Evolutionary conservation across 352 stramenopile genomes (phyloP).

Genomic region (Globisporangium sylvaticum): DNA sequence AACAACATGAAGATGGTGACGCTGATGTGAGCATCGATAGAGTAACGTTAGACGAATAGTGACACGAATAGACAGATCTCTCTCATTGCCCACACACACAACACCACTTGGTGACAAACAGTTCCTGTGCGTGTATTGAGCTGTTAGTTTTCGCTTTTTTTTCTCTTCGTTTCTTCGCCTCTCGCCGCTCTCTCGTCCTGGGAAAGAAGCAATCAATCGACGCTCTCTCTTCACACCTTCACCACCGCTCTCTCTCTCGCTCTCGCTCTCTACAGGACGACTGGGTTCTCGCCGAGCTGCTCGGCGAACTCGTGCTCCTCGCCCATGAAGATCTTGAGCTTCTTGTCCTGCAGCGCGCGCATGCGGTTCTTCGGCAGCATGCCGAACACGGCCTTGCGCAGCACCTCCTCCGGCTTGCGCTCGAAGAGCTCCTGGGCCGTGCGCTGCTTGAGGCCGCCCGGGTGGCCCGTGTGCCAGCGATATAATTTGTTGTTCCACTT

Average conservation of each 20-base stretch:
- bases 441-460: constrained; percentile 94
- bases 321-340: constrained; percentile 96
- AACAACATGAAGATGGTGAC: background rate
- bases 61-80: too few relatives aligned
- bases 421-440: constrained; percentile 93
- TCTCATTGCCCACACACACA: background rate
- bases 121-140: constrained; percentile 6
- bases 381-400: constrained; percentile 94
- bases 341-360: constrained; percentile 91
- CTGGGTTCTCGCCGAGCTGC: constrained; percentile 85
- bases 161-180: background rate
- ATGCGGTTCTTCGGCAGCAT: constrained; percentile 99
- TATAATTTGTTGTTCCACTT: constrained; percentile 98
- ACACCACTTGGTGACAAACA: constrained; percentile 2
- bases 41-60: background rate
- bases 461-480: constrained; percentile 97
- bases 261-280: constrained; percentile 54
- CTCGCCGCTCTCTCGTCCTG: background rate
- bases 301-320: constrained; percentile 89
- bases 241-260: background rate
- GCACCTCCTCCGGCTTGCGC: constrained; percentile 93
- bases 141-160: background rate
- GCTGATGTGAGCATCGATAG: background rate
- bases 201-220: background rate
- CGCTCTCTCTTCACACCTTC: background rate